phyloP scores from a whole-genome alignment of 192 early-diverging fungal genomes.

The Martensiomyces pterosporus region DNA sequence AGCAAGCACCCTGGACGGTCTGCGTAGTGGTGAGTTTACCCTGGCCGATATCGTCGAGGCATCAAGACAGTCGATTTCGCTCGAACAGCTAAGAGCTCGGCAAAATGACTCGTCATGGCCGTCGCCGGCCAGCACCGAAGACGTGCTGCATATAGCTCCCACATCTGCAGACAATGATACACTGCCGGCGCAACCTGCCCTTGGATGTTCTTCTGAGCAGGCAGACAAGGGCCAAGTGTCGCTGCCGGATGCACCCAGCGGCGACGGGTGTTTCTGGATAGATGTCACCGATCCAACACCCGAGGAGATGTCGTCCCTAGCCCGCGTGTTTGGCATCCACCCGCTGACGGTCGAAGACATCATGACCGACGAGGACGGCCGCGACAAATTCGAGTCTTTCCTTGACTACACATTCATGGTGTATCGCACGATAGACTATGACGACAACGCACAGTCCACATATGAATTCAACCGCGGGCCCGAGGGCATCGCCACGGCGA shows the following conservation, averaged over 20 bases:
- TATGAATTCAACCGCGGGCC: conserved; percentile 52
- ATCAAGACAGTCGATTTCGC: conserved; percentile 11
- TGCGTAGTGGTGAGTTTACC: conserved; percentile 27
- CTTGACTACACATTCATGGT: conserved; percentile 83
- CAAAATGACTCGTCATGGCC: conserved; percentile 5
- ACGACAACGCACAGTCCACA: conserved; percentile 45
- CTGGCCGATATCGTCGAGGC: conserved; percentile 47
- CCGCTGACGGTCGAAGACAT: conserved; percentile 90
- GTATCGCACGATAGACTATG: conserved; percentile 71
- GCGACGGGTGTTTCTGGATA: conserved; percentile 70
- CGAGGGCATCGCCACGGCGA: conserved; percentile 58
- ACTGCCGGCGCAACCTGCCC: no score
- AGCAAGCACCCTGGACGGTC: conserved; percentile 25
- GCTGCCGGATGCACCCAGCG: neutral
- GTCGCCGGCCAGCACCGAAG: no score
- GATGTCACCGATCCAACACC: conserved; percentile 61
- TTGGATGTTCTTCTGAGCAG: no score
- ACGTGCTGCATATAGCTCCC: conserved; percentile 13
- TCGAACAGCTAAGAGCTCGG: conserved; percentile 29
- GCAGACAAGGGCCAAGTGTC: neutral
- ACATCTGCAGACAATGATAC: no score
- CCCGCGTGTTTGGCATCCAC: conserved; percentile 69
- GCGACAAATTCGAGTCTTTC: conserved; percentile 92
- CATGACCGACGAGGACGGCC: conserved; percentile 70
- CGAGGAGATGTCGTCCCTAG: conserved; percentile 59